Base-by-base conservation (phyloP, 2,329 filamentous ascomycete species). In the Periglandula ipomoeae region DNA sequence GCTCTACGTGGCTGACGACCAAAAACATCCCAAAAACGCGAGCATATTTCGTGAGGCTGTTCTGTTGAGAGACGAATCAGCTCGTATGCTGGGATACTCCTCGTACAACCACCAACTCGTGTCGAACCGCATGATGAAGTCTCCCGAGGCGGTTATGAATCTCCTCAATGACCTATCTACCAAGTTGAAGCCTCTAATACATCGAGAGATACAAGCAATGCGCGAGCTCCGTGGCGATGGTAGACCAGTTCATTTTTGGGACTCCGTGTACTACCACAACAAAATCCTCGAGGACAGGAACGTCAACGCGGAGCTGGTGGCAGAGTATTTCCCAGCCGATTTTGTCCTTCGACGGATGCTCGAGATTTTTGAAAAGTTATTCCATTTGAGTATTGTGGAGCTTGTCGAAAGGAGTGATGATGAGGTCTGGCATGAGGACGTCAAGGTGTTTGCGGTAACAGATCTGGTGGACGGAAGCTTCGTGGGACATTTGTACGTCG, bases 21-120 rank as follows among this genome's bases (percentile, higher is more conserved):
- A n/a, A 13, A 43, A 24, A 9, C 27, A 35, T 15, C 34, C 43
- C 6, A 43, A 49, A 6, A 49, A 53, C 27, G 22, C 43, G 10
- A 13, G 15, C 9, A 17, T 49, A 5, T 49, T 53, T 26, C 30
- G 35, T 13, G 49, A 53, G 32, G 40, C 41, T 2, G 39, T 48
- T 22, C 27, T 53, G 5, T 43, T 53, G 8, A 39, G 44, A n/a
- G 52, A 53, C 30, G 47, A 53, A 37, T 44, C 32, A 19, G 49
- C 52, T 2, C 44, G 47, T 13, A 23, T 49, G 13, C 39, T 48
- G 15, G 47, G 50, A 4, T 51, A 47, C 39, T 35, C 46, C 13
- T 43, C 42, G n/a, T 49, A 44, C 30, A 37, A 43, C 13, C 27
- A 47, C 19, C 44, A 45, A 26, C 38, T 34, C 5, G n/a, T 49